A percentile compares a stretch with the other conserved stretches of the same genome.
These are phyloP conservation scores for Colletotrichum lentis DNA, from an alignment of 2,329 filamentous ascomycete species.

Conservation along the genomic window DNA sequence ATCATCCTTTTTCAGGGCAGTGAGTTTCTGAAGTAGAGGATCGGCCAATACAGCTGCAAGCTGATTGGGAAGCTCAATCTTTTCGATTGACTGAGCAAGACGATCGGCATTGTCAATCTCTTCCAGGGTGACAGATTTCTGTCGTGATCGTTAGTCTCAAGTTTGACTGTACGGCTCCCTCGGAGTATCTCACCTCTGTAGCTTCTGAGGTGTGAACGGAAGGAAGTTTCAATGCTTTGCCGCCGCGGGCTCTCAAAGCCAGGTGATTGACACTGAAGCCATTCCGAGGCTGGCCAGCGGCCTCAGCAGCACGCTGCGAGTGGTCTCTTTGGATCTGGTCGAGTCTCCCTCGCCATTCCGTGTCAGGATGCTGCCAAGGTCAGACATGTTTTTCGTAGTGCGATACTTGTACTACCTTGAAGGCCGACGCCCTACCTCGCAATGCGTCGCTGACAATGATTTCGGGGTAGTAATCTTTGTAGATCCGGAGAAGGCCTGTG, in stretches of 20 bases:
- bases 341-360: constrained; percentile 75
- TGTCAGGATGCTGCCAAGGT: constrained; percentile 71
- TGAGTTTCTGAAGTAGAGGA: constrained; percentile 79
- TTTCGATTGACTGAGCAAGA: constrained; percentile 78
- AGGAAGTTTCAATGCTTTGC: constrained; percentile 65
- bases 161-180: neutral
- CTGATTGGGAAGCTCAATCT: constrained; percentile 82
- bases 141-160: constrained; percentile 32
- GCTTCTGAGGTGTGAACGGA: constrained; percentile 78
- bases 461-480: constrained; percentile 90
- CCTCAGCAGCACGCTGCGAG: constrained; percentile 53
- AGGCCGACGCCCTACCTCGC: constrained; percentile 66
- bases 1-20: constrained; percentile 68
- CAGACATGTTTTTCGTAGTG: constrained; percentile 41
- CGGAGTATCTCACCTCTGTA: constrained; percentile 61
- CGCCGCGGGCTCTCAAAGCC: constrained; percentile 47
- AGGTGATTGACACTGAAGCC: constrained; percentile 72
- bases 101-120: constrained; percentile 76
- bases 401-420: constrained; percentile 59
- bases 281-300: constrained; percentile 51
- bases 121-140: constrained; percentile 74
- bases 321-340: constrained; percentile 71
- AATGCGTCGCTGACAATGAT: constrained; percentile 79
- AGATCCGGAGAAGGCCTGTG: constrained; percentile 79
- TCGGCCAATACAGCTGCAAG: constrained; percentile 79